A percentile compares a stretch with the other conserved stretches of the same genome.
phyloP scores from a whole-genome alignment of 805 yeast species.

The Metschnikowia reukaufii region DNA sequence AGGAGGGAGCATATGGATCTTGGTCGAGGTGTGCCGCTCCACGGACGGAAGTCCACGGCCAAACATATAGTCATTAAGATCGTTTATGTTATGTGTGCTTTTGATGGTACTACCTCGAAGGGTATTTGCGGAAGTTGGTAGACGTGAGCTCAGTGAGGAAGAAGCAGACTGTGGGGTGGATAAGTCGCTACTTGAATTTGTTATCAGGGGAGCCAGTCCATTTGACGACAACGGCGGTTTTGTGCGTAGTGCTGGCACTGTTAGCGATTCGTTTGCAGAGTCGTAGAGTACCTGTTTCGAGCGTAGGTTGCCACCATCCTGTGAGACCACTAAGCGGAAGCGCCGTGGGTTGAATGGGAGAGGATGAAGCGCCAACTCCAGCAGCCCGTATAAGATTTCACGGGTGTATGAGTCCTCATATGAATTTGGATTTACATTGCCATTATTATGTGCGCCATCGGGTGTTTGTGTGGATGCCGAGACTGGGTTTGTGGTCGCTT shows the following conservation, averaged over 20 bases:
- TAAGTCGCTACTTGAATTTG: not conserved
- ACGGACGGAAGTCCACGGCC: slow-evolving; percentile 56
- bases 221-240: not conserved
- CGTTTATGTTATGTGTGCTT: slow-evolving; percentile 42
- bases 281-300: slow-evolving; percentile 51
- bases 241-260: not conserved
- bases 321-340: slow-evolving; percentile 48
- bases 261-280: slow-evolving; percentile 30
- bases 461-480: slow-evolving; percentile 1
- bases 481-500: slow-evolving; percentile 3
- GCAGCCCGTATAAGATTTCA: slow-evolving; percentile 46
- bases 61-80: slow-evolving; percentile 53
- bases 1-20: slow-evolving; percentile 48
- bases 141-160: not conserved
- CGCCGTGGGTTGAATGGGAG: slow-evolving; percentile 27
- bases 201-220: not conserved
- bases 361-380: slow-evolving; percentile 21
- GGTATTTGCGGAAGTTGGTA: slow-evolving; percentile 4
- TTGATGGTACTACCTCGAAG: slow-evolving; percentile 18
- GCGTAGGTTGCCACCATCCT: slow-evolving; percentile 50
- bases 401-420: slow-evolving; percentile 48
- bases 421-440: slow-evolving; percentile 20
- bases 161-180: not conserved
- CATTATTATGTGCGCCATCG: not conserved
- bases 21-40: slow-evolving; percentile 45